Conservation (phyloP, 768 basidiomycete genomes). For the Tricholoma bakamatsutake region DNA sequence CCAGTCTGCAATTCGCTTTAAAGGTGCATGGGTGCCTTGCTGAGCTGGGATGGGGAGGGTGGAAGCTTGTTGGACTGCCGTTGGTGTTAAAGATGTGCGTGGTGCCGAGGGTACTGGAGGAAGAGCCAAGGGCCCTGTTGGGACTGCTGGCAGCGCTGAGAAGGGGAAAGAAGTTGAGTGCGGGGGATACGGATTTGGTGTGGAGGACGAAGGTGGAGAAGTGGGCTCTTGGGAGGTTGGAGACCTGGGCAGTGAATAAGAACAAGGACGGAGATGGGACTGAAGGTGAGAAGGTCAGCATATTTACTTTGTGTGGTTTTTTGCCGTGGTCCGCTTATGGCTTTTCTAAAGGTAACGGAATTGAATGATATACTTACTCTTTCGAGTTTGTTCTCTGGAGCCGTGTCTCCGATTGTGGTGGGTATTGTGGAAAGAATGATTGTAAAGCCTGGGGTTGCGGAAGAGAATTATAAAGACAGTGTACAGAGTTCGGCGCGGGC, state of each 20-base stretch:
- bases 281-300: background rate
- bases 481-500: conserved; percentile 46
- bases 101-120: conserved; percentile 35
- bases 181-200: conserved; percentile 45
- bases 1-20: conserved; percentile 35
- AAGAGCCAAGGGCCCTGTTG: conserved; percentile 36
- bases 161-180: conserved; percentile 40
- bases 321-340: background rate
- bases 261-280: conserved; percentile 25
- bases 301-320: background rate
- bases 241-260: conserved; percentile 32
- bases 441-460: conserved; percentile 19
- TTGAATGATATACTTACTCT: conserved; percentile 51
- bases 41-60: conserved; percentile 69
- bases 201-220: conserved; percentile 52
- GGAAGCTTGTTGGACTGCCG: conserved; percentile 65
- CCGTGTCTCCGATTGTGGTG: conserved; percentile 36
- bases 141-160: conserved; percentile 46
- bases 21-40: conserved; percentile 56
- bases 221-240: conserved; percentile 41
- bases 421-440: conserved; percentile 40
- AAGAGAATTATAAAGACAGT: conserved; percentile 13
- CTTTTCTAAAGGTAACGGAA: conserved; percentile 35
- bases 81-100: conserved; percentile 45
- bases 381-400: conserved; percentile 42